These are phyloP conservation scores for Globisporangium carolinianum DNA, from an alignment of 352 stramenopile species.

Conservation along the genomic window DNA sequence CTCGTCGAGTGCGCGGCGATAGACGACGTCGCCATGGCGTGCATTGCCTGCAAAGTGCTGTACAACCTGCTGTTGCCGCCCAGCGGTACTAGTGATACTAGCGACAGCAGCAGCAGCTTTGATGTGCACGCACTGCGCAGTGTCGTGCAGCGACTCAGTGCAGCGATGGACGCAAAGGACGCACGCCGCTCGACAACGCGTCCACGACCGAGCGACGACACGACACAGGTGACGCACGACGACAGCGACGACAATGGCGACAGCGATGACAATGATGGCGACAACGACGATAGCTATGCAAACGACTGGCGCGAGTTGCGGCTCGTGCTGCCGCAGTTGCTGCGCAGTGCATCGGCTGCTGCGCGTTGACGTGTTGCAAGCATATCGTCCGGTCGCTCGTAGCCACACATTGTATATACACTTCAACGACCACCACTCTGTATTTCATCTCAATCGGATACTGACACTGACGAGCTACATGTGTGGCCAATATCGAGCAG, in stretches of 20 bases:
- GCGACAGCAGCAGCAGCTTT: neutral
- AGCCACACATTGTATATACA: no score
- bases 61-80: constrained; percentile 66
- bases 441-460: no score
- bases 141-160: constrained; percentile 24
- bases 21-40: constrained; percentile 65
- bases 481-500: no score
- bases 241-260: neutral
- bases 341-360: constrained; percentile 14
- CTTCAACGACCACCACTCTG: no score
- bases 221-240: no score
- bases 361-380: neutral
- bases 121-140: constrained; percentile 16
- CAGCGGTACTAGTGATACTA: neutral
- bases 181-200: neutral
- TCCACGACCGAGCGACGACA: neutral
- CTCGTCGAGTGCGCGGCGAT: constrained; percentile 50
- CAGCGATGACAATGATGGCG: constrained; percentile 13
- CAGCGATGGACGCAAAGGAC: constrained; percentile 12
- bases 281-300: constrained; percentile 15
- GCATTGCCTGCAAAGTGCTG: constrained; percentile 75
- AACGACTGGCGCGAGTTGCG: constrained; percentile 28
- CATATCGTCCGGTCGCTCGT: no score
- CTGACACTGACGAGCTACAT: no score
- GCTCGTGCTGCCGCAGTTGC: constrained; percentile 39